Base-by-base conservation (phyloP, 2,329 filamentous ascomycete species). In the Mollisia scopiformis region DNA sequence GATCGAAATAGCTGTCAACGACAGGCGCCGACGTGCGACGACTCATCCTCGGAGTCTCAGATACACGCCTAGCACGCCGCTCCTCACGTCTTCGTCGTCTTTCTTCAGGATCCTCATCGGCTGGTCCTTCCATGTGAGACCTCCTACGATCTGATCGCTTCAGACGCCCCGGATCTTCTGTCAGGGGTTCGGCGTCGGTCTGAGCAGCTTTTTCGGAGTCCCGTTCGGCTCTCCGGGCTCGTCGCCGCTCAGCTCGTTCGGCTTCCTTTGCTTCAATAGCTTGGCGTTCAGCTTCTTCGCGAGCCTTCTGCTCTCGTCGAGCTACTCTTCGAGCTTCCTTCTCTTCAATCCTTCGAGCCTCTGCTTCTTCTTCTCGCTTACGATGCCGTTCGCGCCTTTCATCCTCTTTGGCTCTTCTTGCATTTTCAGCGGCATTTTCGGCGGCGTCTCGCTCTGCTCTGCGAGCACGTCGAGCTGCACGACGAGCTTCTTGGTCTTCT, bases 391-490 rank as follows among this genome's bases (percentile, higher is more conserved):
- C 84, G 30, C 82, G 81, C 7, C 83, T 79, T 21, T 80, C 78
- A 47, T 85, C 84, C 16, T 88, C 84, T 66, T 85, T 86, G 6
- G 78, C 79, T 30, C 78, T 79, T 49, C 84, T 83, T 6, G 82
- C 78, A 53, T 88, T 86, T 57, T 72, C 75, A 3, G 79, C 79
- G 6, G 78, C 80, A 49, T 75, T 79, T 25, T 85, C 81, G n/a
- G 74, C 76, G 33, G 80, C 81, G 57, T 78, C 78, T 27, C 75
- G 77, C 59, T 87, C 84, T 2, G 82, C 80, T 16, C 82, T 82
- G 55, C 80, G 82, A 1, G 85, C 82, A 58, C 82, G 83, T n/a
- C 88, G 85, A 59, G 86, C 86, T 30, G 84, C 85, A 47, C 82
- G 82, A 51, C 86, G 83, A 11, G 56, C 56, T 16, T 62, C 88